phyloP scores from a whole-genome alignment of 441 rosid species.

The Populus hybrid region DNA sequence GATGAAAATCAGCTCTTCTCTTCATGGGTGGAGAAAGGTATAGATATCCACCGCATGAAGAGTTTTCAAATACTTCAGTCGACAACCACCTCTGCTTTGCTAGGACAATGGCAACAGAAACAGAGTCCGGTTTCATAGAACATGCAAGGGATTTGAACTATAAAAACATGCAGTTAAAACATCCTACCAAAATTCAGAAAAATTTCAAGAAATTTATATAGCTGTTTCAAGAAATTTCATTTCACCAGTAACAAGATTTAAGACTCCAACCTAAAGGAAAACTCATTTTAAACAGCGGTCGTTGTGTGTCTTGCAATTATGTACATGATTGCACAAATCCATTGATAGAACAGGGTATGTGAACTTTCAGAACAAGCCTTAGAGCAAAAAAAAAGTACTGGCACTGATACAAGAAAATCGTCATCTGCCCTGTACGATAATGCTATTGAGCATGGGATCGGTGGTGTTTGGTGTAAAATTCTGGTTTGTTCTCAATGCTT shows the following conservation, averaged over 20 bases:
- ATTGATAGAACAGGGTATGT: background rate
- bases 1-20: background rate
- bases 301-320: background rate
- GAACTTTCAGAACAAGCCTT: background rate
- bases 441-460: slow-evolving; percentile 24
- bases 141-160: too few relatives aligned
- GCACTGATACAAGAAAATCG: background rate
- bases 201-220: too few relatives aligned
- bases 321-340: background rate
- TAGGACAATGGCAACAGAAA: too few relatives aligned
- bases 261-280: background rate
- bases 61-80: too few relatives aligned
- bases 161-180: background rate
- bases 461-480: background rate
- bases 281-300: background rate
- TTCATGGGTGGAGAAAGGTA: background rate
- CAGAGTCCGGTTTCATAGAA: too few relatives aligned
- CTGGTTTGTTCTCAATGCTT: slow-evolving; percentile 10
- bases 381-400: too few relatives aligned
- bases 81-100: too few relatives aligned
- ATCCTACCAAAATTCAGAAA: background rate
- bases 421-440: slow-evolving; percentile 33
- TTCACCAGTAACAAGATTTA: too few relatives aligned
- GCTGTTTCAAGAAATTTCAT: too few relatives aligned
- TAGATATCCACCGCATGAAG: background rate